A percentile compares a stretch with the other conserved stretches of the same genome.
Conservation (phyloP, 2,329 filamentous ascomycete species). For the Pleomassaria siparia region DNA sequence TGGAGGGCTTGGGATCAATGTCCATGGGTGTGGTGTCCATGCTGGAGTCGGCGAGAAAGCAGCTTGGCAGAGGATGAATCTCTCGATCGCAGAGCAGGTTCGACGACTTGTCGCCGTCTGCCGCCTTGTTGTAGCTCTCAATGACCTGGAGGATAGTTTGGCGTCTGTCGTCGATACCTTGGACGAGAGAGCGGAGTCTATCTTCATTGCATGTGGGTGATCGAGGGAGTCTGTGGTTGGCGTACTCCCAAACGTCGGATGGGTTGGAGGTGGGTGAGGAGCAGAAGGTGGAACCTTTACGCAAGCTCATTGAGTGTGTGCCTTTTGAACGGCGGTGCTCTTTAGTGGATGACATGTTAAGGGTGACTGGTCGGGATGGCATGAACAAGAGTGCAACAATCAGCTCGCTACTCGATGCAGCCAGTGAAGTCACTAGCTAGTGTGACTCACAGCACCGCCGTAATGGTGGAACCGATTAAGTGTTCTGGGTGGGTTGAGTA, state of each 20-base stretch:
- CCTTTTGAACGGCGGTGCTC: constrained; percentile 25
- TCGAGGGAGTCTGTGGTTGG: constrained; percentile 44
- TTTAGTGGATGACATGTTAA: constrained; percentile 47
- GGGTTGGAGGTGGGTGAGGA: constrained; percentile 44
- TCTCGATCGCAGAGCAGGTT: constrained; percentile 51
- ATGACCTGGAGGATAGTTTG: constrained; percentile 50
- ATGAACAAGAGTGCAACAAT: constrained; percentile 26
- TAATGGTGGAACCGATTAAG: constrained; percentile 17
- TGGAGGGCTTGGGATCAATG: constrained; percentile 41
- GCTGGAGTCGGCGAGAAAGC: constrained; percentile 44
- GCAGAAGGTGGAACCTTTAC: constrained; percentile 54
- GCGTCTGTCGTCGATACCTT: constrained; percentile 48
- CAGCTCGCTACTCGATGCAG: constrained; percentile 15
- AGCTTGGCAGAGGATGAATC: constrained; percentile 51
- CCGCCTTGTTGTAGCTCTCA: constrained; percentile 48
- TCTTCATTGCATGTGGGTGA: constrained; percentile 53
- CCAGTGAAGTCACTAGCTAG: constrained; percentile 16
- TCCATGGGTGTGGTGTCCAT: constrained; percentile 41
- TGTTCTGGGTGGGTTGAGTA: constrained; percentile 21
- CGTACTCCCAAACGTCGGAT: constrained; percentile 43
- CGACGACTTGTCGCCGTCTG: constrained; percentile 38
- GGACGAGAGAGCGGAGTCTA: constrained; percentile 50
- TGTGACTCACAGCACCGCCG: constrained; percentile 36
- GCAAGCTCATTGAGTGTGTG: constrained; percentile 42
- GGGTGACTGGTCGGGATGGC: constrained; percentile 31